phyloP scores from a whole-genome alignment of 2,329 filamentous ascomycete genomes.

The Fusarium citri region DNA sequence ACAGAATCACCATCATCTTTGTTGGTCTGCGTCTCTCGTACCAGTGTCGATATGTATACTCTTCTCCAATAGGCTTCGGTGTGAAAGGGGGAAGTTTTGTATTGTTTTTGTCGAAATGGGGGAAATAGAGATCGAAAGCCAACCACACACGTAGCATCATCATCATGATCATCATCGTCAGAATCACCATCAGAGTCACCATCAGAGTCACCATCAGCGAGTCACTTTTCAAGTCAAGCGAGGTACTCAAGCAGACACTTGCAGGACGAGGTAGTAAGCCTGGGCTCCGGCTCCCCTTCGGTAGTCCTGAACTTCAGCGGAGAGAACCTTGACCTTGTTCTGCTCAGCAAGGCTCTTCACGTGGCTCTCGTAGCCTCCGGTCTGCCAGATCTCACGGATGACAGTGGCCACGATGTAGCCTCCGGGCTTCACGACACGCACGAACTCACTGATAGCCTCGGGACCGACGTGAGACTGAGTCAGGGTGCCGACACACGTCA shows the following conservation, averaged over 20 bases:
- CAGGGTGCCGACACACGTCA: conserved; percentile 66
- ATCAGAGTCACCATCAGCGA: conserved; percentile 11
- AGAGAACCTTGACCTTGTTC: conserved; percentile 47
- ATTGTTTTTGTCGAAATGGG: conserved; percentile 11
- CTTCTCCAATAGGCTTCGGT: not conserved
- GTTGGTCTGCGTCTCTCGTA: not conserved
- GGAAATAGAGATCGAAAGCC: not conserved
- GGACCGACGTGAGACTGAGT: conserved; percentile 67
- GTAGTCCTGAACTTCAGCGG: conserved; percentile 49
- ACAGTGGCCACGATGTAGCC: conserved; percentile 65
- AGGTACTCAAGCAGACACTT: conserved; percentile 34
- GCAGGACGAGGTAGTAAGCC: conserved; percentile 49
- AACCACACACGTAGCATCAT: conserved; percentile 13
- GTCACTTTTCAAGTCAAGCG: conserved; percentile 20
- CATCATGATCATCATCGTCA: conserved; percentile 23
- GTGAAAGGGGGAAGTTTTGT: not conserved
- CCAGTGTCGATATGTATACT: conserved; percentile 8
- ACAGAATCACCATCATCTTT: conserved; percentile 31
- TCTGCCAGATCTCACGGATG: conserved; percentile 61
- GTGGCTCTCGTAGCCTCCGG: conserved; percentile 59
- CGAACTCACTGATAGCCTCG: conserved; percentile 60
- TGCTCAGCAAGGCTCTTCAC: conserved; percentile 49
- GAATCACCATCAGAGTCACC: not conserved
- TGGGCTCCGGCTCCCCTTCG: conserved; percentile 47
- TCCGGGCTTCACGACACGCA: conserved; percentile 59